These are phyloP conservation scores for Uncinocarpus reesii DNA, from an alignment of 2,329 filamentous ascomycete genomes.

Conservation along the genomic window DNA sequence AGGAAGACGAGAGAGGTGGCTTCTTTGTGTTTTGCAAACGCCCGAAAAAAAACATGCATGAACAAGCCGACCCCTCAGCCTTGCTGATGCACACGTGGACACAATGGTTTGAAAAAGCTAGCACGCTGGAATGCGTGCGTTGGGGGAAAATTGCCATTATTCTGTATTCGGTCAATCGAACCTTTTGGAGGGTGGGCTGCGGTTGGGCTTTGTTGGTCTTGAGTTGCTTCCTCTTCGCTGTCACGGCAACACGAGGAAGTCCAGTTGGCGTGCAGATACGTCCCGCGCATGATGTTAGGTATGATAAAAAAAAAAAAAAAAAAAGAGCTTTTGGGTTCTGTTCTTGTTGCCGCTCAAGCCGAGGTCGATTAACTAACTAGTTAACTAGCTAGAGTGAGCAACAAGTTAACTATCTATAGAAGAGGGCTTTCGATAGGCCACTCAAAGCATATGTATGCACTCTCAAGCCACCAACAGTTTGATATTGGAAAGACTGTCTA, in stretches of 20 bases:
- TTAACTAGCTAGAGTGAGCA: too few relatives aligned
- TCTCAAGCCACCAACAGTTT: too few relatives aligned
- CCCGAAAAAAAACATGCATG: neutral
- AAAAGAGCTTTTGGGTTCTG: neutral
- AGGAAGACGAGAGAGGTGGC: neutral
- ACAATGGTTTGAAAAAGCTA: neutral
- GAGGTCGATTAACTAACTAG: too few relatives aligned
- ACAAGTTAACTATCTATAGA: too few relatives aligned
- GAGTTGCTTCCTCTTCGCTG: neutral
- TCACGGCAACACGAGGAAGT: neutral
- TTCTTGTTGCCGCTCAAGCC: neutral
- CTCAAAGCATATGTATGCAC: too few relatives aligned
- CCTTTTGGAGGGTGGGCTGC: neutral
- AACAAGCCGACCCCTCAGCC: neutral
- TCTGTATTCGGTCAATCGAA: too few relatives aligned
- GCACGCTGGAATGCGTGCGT: too few relatives aligned
- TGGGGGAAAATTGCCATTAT: neutral
- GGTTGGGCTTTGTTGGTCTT: neutral
- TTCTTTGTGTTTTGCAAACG: too few relatives aligned
- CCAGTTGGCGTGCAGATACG: neutral
- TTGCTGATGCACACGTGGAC: neutral
- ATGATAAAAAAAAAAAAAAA: too few relatives aligned
- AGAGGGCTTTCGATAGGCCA: too few relatives aligned
- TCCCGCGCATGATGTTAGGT: neutral
- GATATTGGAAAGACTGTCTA: neutral